phyloP scores from a whole-genome alignment of 2,329 filamentous ascomycete genomes.

The Diaporthe longicolla region DNA sequence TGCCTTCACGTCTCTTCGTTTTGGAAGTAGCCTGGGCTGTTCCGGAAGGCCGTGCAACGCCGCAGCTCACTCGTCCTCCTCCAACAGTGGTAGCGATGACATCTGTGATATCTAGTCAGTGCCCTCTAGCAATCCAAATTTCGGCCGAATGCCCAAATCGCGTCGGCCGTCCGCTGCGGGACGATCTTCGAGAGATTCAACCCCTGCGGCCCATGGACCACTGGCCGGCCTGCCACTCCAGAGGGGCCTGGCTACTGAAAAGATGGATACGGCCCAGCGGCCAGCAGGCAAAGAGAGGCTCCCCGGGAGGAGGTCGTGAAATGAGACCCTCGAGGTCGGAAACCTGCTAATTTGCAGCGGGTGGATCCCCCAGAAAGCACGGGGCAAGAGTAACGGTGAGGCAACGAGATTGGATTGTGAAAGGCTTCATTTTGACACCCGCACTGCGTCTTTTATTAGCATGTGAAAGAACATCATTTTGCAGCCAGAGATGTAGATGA shows the following conservation, averaged over 20 bases:
- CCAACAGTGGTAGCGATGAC: slow-evolving; percentile 23
- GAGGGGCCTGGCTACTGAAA: slow-evolving; percentile 21
- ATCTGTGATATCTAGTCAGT: background rate
- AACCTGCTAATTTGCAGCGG: slow-evolving; percentile 32
- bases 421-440: background rate
- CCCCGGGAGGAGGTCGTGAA: slow-evolving; percentile 19
- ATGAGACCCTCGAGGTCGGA: slow-evolving; percentile 28
- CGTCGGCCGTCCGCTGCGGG: slow-evolving; percentile 24
- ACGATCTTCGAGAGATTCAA: slow-evolving; percentile 32
- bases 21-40: background rate
- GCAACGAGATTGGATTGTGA: slow-evolving; percentile 37
- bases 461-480: background rate
- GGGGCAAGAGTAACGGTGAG: slow-evolving; percentile 32
- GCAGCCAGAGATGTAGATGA: background rate
- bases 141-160: slow-evolving; percentile 36
- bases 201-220: slow-evolving; percentile 26
- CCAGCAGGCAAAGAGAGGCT: background rate
- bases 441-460: background rate
- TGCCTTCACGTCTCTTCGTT: background rate
- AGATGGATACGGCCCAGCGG: slow-evolving; percentile 12
- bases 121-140: slow-evolving; percentile 30
- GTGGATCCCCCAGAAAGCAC: slow-evolving; percentile 26
- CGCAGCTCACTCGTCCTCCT: background rate
- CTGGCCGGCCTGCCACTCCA: slow-evolving; percentile 6
- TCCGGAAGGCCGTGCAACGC: background rate